These are phyloP conservation scores for Diaporthe sp. DNA, from an alignment of 2,329 filamentous ascomycete genomes.

Conservation along the genomic window DNA sequence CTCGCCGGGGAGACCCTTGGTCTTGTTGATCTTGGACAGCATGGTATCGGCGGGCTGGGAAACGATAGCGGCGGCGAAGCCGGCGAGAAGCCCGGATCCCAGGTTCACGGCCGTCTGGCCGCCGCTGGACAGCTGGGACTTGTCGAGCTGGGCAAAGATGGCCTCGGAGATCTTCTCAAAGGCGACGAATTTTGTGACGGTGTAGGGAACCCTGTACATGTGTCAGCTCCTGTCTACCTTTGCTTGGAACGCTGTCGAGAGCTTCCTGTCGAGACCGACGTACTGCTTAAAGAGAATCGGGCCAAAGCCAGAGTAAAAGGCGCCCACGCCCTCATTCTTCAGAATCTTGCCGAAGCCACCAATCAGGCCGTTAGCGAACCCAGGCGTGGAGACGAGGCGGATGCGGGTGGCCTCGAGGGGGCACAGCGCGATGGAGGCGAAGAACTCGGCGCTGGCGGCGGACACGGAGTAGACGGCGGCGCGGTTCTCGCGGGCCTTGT, in stretches of 20 bases:
- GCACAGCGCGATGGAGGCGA: slow-evolving; percentile 86
- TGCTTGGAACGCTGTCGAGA: no score
- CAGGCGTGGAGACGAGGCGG: slow-evolving; percentile 89
- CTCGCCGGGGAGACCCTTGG: slow-evolving; percentile 77
- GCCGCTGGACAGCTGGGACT: slow-evolving; percentile 47
- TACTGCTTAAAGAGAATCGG: slow-evolving; percentile 87
- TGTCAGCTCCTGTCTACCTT: not conserved
- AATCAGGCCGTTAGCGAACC: slow-evolving; percentile 84
- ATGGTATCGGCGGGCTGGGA: slow-evolving; percentile 83
- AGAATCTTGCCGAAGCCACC: slow-evolving; percentile 87
- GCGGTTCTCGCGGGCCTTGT: slow-evolving; percentile 82
- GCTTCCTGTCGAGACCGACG: slow-evolving; percentile 48
- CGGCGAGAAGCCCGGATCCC: slow-evolving; percentile 78
- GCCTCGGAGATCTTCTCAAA: slow-evolving; percentile 45
- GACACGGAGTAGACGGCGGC: slow-evolving; percentile 85
- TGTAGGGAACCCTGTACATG: slow-evolving; percentile 44
- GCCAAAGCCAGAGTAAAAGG: slow-evolving; percentile 93
- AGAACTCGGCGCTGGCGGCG: slow-evolving; percentile 75
- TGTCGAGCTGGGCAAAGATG: slow-evolving; percentile 43
- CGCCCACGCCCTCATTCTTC: slow-evolving; percentile 84
- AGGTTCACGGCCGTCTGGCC: slow-evolving; percentile 74
- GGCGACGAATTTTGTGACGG: slow-evolving; percentile 45
- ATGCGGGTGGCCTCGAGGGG: slow-evolving; percentile 94
- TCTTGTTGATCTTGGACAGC: slow-evolving; percentile 86
- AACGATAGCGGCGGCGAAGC: slow-evolving; percentile 79